A percentile compares a stretch with the other conserved stretches of the same genome.
phyloP scores from a whole-genome alignment of 164 flowering plant genomes.

The Magnolia sinica region DNA sequence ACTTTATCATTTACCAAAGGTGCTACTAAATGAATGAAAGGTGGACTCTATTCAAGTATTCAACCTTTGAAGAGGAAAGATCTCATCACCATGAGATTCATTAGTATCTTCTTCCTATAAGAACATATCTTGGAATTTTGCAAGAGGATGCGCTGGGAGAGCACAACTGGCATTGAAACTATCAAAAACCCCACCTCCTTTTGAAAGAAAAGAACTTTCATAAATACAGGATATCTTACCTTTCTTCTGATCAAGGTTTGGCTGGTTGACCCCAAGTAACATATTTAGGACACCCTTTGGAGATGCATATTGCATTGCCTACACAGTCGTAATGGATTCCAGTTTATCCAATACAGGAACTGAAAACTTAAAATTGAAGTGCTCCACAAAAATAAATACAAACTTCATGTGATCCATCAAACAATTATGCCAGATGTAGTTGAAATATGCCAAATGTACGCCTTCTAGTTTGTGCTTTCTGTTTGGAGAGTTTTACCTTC shows the following conservation, averaged over 20 bases:
- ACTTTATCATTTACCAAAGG: not conserved
- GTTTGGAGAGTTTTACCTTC: conserved; percentile 62
- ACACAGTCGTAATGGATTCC: conserved; percentile 21
- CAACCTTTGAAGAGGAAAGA: not conserved
- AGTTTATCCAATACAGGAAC: conserved; percentile 12
- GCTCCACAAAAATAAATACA: not conserved
- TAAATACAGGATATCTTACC: conserved; percentile 28
- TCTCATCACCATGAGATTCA: not conserved
- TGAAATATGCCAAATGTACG: not conserved
- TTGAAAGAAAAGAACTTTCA: not conserved
- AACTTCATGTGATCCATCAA: not conserved
- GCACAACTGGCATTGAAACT: too few species aligned
- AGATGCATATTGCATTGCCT: conserved; percentile 98
- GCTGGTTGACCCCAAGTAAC: conserved; percentile 56
- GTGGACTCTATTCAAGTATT: not conserved
- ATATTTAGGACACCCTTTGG: conserved; percentile 80
- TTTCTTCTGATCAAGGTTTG: conserved; percentile 43
- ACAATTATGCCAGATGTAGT: conserved; percentile 1
- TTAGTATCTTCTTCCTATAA: too few species aligned
- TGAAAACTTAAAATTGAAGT: not conserved
- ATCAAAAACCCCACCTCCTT: too few species aligned
- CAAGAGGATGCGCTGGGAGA: too few species aligned
- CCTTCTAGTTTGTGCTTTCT: not conserved
- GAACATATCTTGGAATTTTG: too few species aligned
- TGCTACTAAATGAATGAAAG: not conserved